Evolutionary conservation across 257 asterid genomes (phyloP).

Genomic region (Solanum verrucosum): DNA sequence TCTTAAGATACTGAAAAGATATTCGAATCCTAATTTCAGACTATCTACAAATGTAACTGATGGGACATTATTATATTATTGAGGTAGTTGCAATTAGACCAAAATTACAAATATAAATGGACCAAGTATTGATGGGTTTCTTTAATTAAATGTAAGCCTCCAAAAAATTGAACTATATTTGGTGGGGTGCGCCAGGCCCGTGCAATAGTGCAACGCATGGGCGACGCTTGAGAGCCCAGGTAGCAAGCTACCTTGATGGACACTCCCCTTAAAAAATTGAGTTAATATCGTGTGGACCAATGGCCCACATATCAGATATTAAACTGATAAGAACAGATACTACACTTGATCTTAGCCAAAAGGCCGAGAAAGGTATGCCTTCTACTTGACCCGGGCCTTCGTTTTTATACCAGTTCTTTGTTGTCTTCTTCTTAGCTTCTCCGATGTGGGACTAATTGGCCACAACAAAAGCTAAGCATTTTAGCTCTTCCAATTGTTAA

Average conservation of each 20-base stretch:
- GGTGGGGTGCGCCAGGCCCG: neutral
- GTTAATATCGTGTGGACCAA: neutral
- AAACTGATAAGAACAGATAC: slow-evolving; percentile 26
- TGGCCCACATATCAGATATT: neutral
- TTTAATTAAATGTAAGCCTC: neutral
- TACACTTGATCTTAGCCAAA: slow-evolving; percentile 41
- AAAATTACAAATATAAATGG: no score
- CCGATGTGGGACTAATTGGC: neutral
- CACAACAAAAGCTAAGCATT: neutral
- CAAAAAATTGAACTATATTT: neutral
- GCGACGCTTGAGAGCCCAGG: neutral
- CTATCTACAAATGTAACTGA: no score
- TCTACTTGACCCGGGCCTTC: neutral
- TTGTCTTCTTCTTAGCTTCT: neutral
- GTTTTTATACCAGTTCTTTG: neutral
- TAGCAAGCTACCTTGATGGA: neutral
- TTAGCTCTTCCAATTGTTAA: neutral
- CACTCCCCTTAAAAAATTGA: neutral
- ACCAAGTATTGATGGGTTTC: neutral
- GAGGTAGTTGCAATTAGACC: rapidly evolving
- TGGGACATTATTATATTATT: rapidly evolving
- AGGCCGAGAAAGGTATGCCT: slow-evolving; percentile 36
- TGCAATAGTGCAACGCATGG: neutral
- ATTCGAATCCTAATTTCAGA: no score
- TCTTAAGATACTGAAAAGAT: no score